A percentile compares a stretch with the other conserved stretches of the same genome.
phyloP scores from a whole-genome alignment of 441 rosid species.

The Croton laevigatus region DNA sequence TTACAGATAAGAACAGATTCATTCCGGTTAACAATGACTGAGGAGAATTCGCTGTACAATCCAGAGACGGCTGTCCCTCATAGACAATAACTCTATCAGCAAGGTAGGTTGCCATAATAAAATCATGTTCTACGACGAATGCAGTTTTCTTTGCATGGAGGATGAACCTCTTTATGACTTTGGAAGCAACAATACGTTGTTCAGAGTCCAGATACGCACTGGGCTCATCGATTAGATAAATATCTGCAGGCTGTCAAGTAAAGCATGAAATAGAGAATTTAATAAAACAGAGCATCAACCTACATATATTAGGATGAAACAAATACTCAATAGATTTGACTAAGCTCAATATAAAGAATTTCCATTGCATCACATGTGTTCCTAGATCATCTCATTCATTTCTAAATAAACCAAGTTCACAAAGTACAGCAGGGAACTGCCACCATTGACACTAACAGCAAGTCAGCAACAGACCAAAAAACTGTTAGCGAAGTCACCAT shows the following conservation, averaged over 20 bases:
- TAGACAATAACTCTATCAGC: constrained; percentile 94
- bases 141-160: constrained; percentile 97
- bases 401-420: not conserved
- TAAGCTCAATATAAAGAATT: not conserved
- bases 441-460: not conserved
- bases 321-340: not conserved
- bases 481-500: not conserved
- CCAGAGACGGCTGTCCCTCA: constrained; percentile 84
- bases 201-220: constrained; percentile 98
- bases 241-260: constrained; percentile 85
- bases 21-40: constrained; percentile 92
- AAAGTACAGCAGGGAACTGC: not conserved
- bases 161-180: constrained; percentile 94
- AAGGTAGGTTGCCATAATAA: constrained; percentile 92
- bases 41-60: constrained; percentile 83
- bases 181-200: constrained; percentile 95
- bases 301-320: constrained; percentile 2
- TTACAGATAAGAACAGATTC: constrained; percentile 94
- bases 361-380: not conserved
- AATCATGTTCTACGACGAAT: constrained; percentile 95
- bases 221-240: constrained; percentile 94
- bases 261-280: constrained; percentile 16
- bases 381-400: not conserved
- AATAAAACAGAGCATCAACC: constrained; percentile 2
- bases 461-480: too few species aligned